A percentile compares a stretch with the other conserved stretches of the same genome.
These are phyloP conservation scores for Brasenia schreberi DNA, from an alignment of 164 flowering plant species.

Conservation along the genomic window DNA sequence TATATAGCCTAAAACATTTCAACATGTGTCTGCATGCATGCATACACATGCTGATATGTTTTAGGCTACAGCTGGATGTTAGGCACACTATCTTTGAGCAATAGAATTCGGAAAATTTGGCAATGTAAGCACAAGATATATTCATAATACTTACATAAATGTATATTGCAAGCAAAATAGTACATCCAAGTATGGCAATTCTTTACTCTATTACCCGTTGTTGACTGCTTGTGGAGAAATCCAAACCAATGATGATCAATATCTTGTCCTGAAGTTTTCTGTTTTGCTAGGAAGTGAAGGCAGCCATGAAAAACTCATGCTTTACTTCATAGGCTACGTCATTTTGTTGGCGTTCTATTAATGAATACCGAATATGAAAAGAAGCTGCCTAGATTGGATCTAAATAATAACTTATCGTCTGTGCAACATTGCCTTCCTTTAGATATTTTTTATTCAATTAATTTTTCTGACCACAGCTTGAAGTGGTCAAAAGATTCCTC, in stretches of 20 bases:
- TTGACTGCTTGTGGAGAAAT: background rate
- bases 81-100: background rate
- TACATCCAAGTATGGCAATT: background rate
- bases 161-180: background rate
- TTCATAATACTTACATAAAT: background rate
- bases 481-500: too few species aligned
- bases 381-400: too few species aligned
- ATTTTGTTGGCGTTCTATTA: too few species aligned
- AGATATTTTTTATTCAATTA: too few species aligned
- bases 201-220: background rate
- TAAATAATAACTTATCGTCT: too few species aligned
- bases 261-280: background rate
- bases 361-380: too few species aligned
- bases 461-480: too few species aligned
- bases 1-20: too few species aligned
- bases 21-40: too few species aligned
- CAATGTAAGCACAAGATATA: background rate
- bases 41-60: background rate
- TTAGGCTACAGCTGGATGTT: background rate
- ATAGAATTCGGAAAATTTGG: background rate
- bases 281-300: background rate
- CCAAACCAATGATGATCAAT: background rate
- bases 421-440: too few species aligned
- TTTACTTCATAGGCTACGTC: background rate
- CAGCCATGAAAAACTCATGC: background rate